Evolutionary conservation across 768 basidiomycete species (phyloP).

Genomic region (Glaciozyma martinii): DNA sequence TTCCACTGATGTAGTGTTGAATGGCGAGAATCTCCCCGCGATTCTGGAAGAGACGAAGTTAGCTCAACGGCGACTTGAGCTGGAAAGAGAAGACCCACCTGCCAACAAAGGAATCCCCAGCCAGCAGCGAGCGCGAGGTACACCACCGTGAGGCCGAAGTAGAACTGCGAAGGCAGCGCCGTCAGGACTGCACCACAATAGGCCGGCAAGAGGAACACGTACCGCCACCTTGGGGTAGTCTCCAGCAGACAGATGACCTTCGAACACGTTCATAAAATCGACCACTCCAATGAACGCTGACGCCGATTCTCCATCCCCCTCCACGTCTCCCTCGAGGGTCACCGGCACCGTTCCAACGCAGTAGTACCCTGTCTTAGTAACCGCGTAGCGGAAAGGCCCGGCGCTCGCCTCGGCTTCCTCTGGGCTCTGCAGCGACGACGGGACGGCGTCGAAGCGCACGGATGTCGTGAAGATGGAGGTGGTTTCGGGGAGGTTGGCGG

Average conservation of each 20-base stretch:
- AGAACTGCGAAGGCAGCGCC: constrained; percentile 21
- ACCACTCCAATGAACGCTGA: constrained; percentile 47
- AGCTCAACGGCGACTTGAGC: no score
- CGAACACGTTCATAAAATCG: constrained; percentile 76
- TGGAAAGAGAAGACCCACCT: no score
- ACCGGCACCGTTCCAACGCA: constrained; percentile 88
- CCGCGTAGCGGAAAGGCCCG: constrained; percentile 69
- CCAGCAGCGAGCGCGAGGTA: constrained; percentile 58
- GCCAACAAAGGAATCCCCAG: constrained; percentile 70
- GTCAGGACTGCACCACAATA: not conserved
- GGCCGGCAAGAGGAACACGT: constrained; percentile 37
- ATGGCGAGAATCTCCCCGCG: constrained; percentile 76
- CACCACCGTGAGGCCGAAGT: constrained; percentile 58
- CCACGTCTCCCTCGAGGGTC: constrained; percentile 52
- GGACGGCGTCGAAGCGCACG: constrained; percentile 51
- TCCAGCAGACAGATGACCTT: constrained; percentile 77
- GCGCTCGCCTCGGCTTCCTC: constrained; percentile 28
- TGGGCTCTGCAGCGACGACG: constrained; percentile 2
- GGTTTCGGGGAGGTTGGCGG: constrained; percentile 45
- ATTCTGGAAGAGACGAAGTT: constrained; percentile 51
- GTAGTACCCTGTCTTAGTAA: constrained; percentile 85
- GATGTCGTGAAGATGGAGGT: constrained; percentile 85
- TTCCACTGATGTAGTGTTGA: constrained; percentile 84
- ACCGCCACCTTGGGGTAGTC: constrained; percentile 98
- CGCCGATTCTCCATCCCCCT: constrained; percentile 1